Evolutionary conservation across 805 yeast species (phyloP), one percentile per base, ranked within the genome.

Genomic region (Zygoascus flipseniorum): DNA sequence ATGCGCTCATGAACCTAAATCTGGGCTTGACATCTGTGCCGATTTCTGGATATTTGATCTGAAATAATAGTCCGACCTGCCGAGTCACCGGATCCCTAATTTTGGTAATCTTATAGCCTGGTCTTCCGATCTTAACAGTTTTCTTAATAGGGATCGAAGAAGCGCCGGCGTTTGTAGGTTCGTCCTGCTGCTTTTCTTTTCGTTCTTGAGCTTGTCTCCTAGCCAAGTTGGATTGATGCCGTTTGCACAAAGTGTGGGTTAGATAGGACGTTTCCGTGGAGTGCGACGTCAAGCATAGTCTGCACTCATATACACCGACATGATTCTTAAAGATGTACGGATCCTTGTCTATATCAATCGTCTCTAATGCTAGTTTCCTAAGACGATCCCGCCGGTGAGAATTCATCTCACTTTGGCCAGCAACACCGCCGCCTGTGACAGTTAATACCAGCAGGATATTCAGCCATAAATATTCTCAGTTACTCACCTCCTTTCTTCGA

Each of bases 311-410:
- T 54, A 82, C 73, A 4, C 97, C 97, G n/a, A 85, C 69, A 63
- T 85, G 90, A 64, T 88, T 89, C 60, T 80, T 80, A 69, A 83
- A 82, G 8, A 89, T 88, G 65, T 90, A 90, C 0, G 97, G 97
- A 60, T 86, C 95, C 41, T 73, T 71, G 44, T 70, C 71, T 43
- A 71, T 64, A 48, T 69, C 67, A 45, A 73, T 67, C 63, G 69
- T 57, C 69, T 78, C 56, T 68, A 68, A 50, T 41, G 85, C 73
- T 46, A 89, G 75, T 58, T 85, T 80, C 43, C 82, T 77, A 8
- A 89, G 77, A 41, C 95, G 76, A 54, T 81, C 81, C 53, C 83
- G 73, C 47, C 90, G 74, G 46, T 84, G 84, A 4, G 81, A 78
- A 61, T 86, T 86, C 6, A 83, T 74, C 58, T 85, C 89, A 19